Conservation (phyloP, 352 stramenopile genomes). For the Thraustotheca clavata region DNA sequence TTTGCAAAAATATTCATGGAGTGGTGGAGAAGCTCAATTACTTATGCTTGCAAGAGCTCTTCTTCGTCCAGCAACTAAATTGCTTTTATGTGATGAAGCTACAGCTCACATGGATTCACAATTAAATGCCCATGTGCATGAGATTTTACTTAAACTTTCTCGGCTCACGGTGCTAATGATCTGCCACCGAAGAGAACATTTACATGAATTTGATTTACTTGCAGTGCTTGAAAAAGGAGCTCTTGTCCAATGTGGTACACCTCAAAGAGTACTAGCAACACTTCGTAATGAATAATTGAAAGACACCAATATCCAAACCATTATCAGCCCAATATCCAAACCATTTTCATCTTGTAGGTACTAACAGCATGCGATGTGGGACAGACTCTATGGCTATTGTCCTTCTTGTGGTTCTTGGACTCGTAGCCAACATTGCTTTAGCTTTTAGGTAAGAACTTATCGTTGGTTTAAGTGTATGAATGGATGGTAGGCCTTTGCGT, state of each 20-base stretch:
- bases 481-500: not conserved
- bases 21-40: constrained; percentile 26
- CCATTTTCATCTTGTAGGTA: no score
- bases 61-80: constrained; percentile 15
- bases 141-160: constrained; percentile 22
- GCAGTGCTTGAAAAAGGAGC: constrained; percentile 22
- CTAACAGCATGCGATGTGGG: no score
- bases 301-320: no score
- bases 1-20: constrained; percentile 17
- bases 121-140: constrained; percentile 25
- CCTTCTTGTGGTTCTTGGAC: no score
- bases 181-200: constrained; percentile 27
- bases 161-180: constrained; percentile 25
- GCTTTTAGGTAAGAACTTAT: not conserved
- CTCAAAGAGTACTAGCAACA: constrained; percentile 19
- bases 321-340: no score
- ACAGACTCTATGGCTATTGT: no score
- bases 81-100: constrained; percentile 30
- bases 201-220: constrained; percentile 25
- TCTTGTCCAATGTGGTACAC: constrained; percentile 18
- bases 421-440: not conserved
- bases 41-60: constrained; percentile 28
- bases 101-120: constrained; percentile 28
- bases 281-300: no score
- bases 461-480: not conserved